A percentile compares a stretch with the other conserved stretches of the same genome.
These are phyloP conservation scores for Mycena rosella DNA, from an alignment of 768 basidiomycete genomes.

Conservation along the genomic window DNA sequence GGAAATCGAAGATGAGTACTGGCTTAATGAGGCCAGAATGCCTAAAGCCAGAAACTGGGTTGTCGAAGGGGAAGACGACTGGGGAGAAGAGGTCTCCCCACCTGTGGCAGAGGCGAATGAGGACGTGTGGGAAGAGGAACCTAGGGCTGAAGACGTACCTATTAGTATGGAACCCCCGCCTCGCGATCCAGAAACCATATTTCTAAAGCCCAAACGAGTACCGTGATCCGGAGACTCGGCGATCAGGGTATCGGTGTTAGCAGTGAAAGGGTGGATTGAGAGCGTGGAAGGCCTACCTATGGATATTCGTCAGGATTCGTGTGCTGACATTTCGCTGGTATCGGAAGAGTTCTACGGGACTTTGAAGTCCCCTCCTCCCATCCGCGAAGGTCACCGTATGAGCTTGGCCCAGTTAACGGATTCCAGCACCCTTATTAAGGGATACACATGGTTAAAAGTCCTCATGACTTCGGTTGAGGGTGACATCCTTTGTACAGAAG, in stretches of 20 bases:
- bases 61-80: too few relatives aligned
- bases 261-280: conserved; percentile 11
- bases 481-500: neutral
- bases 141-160: too few relatives aligned
- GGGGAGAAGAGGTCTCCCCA: too few relatives aligned
- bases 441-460: neutral
- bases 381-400: neutral
- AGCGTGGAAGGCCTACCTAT: neutral
- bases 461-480: neutral
- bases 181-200: too few relatives aligned
- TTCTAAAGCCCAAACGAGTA: too few relatives aligned
- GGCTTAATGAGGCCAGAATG: neutral
- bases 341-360: conserved; percentile 2
- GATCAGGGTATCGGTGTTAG: conserved; percentile 5
- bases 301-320: neutral
- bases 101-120: too few relatives aligned
- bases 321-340: conserved; percentile 10
- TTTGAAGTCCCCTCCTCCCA: neutral
- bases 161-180: too few relatives aligned
- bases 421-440: neutral
- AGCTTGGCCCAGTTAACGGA: conserved; percentile 5
- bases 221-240: conserved; percentile 17
- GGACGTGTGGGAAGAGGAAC: too few relatives aligned
- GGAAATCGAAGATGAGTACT: neutral
- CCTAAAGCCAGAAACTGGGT: too few relatives aligned